Conservation (phyloP, 1,284 basidiomycete genomes). For the Ganoderma meredithae region DNA sequence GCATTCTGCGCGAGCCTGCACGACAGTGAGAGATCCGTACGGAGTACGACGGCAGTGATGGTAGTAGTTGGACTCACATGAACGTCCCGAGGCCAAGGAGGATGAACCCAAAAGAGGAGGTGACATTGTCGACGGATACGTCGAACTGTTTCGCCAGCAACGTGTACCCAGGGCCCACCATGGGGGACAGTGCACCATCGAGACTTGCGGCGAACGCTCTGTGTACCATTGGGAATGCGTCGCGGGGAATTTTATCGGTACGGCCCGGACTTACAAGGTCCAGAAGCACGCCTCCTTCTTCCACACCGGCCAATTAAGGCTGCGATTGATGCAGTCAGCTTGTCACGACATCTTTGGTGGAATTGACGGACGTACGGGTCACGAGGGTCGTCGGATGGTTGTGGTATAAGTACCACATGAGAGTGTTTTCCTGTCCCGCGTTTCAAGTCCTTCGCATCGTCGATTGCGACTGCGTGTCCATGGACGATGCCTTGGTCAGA, state of each 20-base stretch:
- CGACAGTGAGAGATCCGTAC: neutral
- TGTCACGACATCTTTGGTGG: neutral
- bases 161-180: conserved; percentile 52
- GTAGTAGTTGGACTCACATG: conserved; percentile 39
- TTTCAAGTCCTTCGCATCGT: conserved; percentile 46
- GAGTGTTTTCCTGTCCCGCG: conserved; percentile 48
- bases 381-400: conserved; percentile 52
- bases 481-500: conserved; percentile 48
- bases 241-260: neutral
- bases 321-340: conserved; percentile 21
- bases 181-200: conserved; percentile 52
- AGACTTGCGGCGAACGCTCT: conserved; percentile 50
- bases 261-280: conserved; percentile 44
- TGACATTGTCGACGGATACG: conserved; percentile 49
- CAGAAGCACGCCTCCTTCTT: conserved; percentile 55
- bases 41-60: neutral
- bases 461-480: conserved; percentile 45
- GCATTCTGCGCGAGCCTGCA: conserved; percentile 49
- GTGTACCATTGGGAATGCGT: neutral
- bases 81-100: conserved; percentile 49
- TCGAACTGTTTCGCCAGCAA: conserved; percentile 48
- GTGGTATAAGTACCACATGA: conserved; percentile 53
- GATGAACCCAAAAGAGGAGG: conserved; percentile 49
- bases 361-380: conserved; percentile 44
- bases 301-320: conserved; percentile 54